phyloP scores from a whole-genome alignment of 805 yeast genomes.

The Teunomyces cretensis region DNA sequence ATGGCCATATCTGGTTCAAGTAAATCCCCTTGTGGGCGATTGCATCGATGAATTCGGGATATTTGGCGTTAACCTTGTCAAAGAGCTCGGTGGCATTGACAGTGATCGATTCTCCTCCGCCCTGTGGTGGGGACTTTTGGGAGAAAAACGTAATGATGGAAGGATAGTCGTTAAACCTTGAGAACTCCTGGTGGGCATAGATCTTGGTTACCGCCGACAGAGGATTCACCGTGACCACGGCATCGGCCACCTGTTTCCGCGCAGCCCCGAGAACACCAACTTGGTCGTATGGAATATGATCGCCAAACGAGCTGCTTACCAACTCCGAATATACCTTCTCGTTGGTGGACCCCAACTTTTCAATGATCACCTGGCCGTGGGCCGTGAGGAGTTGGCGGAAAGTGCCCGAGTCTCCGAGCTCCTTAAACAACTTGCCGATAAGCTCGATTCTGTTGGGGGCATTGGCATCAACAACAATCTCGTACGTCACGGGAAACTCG shows the following conservation, averaged over 20 bases:
- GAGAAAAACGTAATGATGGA: conserved; percentile 21
- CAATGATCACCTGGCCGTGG: conserved; percentile 9
- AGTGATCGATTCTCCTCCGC: conserved; percentile 20
- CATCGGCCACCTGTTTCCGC: conserved; percentile 6
- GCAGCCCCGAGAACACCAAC: conserved; percentile 9
- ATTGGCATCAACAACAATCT: neutral
- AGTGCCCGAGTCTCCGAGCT: conserved; percentile 4
- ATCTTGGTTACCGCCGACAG: conserved; percentile 8
- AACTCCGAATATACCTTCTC: conserved; percentile 6
- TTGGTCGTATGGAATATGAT: conserved; percentile 9
- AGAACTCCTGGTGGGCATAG: conserved; percentile 22
- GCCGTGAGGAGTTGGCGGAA: conserved; percentile 5
- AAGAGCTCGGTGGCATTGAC: conserved; percentile 21
- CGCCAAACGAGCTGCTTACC: conserved; percentile 4
- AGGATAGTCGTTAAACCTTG: conserved; percentile 19
- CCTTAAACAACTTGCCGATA: conserved; percentile 4
- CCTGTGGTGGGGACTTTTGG: conserved; percentile 4
- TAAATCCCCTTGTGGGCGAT: conserved; percentile 12
- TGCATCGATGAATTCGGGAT: conserved; percentile 19
- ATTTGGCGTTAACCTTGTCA: conserved; percentile 14
- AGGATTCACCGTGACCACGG: conserved; percentile 9
- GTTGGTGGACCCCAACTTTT: conserved; percentile 7
- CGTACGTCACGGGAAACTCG: conserved; percentile 5
- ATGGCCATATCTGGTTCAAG: conserved; percentile 8
- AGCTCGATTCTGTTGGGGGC: neutral